A percentile compares a stretch with the other conserved stretches of the same genome.
phyloP scores from a whole-genome alignment of 1,284 basidiomycete species.

The Coriolopsis trogii region DNA sequence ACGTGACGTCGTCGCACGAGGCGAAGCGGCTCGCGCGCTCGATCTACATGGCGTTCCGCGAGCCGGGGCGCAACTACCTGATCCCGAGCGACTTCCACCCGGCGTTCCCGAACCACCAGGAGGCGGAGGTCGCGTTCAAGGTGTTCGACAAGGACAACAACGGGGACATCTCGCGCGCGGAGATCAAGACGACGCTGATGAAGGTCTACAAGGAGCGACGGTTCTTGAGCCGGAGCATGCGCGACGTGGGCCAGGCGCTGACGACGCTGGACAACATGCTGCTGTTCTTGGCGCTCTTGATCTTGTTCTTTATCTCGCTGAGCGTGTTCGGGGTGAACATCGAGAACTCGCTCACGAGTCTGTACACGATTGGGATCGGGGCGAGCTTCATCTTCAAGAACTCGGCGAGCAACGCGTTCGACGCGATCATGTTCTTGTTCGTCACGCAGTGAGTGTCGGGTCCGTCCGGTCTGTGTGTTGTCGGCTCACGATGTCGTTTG shows the following conservation, averaged over 20 bases:
- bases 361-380: conserved; percentile 69
- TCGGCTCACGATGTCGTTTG: conserved; percentile 24
- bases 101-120: conserved; percentile 60
- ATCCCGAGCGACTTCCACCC: conserved; percentile 71
- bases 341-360: conserved; percentile 61
- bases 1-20: conserved; percentile 58
- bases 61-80: conserved; percentile 59
- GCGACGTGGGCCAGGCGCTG: conserved; percentile 68
- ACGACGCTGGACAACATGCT: conserved; percentile 64
- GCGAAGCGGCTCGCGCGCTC: conserved; percentile 76
- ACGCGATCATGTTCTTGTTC: conserved; percentile 79
- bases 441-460: conserved; percentile 69
- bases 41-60: conserved; percentile 68
- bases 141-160: conserved; percentile 80
- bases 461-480: background rate
- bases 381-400: conserved; percentile 79
- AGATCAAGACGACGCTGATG: conserved; percentile 74
- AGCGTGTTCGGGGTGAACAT: conserved; percentile 71
- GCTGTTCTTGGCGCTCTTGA: conserved; percentile 59
- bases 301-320: conserved; percentile 74
- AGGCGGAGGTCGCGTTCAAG: conserved; percentile 69
- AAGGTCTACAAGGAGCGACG: conserved; percentile 79
- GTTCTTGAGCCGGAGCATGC: conserved; percentile 71
- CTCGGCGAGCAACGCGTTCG: conserved; percentile 69
- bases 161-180: conserved; percentile 76